Evolutionary conservation across 2,329 filamentous ascomycete species (phyloP).

Genomic region (Emergomyces orientalis): DNA sequence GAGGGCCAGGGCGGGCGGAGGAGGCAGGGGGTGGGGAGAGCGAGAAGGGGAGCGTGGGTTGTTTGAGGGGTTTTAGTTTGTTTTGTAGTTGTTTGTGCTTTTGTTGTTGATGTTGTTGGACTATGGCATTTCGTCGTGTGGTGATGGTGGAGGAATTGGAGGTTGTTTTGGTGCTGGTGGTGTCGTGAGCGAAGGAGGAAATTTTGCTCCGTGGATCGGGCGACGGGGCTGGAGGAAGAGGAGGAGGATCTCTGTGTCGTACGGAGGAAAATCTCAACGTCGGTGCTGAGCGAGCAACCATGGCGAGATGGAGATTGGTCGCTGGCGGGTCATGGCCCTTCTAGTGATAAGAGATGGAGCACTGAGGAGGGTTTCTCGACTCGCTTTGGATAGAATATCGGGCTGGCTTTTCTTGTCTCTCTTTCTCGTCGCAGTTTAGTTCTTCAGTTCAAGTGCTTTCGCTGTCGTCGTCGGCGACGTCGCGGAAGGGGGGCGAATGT

Average conservation of each 20-base stretch:
- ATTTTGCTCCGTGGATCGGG: constrained; percentile 21
- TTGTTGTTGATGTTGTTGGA: constrained; percentile 11
- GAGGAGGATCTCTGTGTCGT: constrained; percentile 23
- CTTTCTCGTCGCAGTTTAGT: background rate
- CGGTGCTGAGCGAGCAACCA: constrained; percentile 28
- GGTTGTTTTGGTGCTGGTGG: constrained; percentile 27
- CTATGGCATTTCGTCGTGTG: constrained; percentile 6
- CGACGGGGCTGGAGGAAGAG: constrained; percentile 11
- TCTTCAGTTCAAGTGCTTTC: background rate
- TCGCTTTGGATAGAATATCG: background rate
- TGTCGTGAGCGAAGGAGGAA: constrained; percentile 20
- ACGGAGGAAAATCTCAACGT: constrained; percentile 26
- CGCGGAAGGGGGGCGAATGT: background rate
- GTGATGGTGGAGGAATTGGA: constrained; percentile 11
- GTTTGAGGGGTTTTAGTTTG: background rate
- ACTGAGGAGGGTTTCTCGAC: background rate
- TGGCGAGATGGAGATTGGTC: constrained; percentile 13
- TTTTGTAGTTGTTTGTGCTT: background rate
- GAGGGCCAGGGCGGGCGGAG: constrained; percentile 9
- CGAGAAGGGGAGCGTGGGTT: constrained; percentile 3
- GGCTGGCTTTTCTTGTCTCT: background rate
- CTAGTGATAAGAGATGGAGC: background rate
- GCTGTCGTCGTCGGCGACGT: background rate
- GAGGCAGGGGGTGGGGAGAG: constrained; percentile 11
- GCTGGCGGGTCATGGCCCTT: constrained; percentile 7